Conservation (phyloP, 129 eudicot genomes). For the Dittrichia graveolens region DNA sequence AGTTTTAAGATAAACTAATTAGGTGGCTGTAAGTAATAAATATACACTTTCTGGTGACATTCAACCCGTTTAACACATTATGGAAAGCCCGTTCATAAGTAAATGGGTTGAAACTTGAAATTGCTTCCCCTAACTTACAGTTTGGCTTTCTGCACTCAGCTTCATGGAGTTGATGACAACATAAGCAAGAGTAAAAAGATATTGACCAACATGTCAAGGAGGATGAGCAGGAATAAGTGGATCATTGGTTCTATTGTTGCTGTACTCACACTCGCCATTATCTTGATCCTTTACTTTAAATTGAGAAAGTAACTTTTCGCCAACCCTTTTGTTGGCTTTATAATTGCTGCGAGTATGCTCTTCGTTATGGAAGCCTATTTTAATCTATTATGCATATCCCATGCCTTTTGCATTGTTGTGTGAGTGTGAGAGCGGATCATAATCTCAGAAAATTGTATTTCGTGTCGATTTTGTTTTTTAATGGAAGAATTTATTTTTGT, state of each 20-base stretch:
- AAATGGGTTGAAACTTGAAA: neutral
- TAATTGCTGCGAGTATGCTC: constrained; percentile 32
- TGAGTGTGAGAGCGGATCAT: constrained; percentile 18
- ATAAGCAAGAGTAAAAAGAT: constrained; percentile 59
- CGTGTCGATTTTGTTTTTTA: constrained; percentile 7
- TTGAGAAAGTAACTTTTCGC: constrained; percentile 26
- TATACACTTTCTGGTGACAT: neutral
- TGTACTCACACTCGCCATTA: constrained; percentile 50
- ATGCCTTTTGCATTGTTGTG: constrained; percentile 15
- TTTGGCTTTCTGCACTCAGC: neutral
- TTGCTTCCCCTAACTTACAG: neutral
- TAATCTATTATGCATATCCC: no score
- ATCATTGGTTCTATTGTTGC: constrained; percentile 48
- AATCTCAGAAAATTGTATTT: constrained; percentile 12
- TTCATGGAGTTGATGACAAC: constrained; percentile 52
- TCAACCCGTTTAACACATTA: neutral
- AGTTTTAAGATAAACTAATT: no score
- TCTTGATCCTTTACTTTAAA: constrained; percentile 59
- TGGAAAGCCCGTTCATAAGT: neutral
- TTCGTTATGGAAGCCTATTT: constrained; percentile 3
- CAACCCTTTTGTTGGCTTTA: constrained; percentile 10
- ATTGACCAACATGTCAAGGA: constrained; percentile 54
- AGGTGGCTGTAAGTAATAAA: no score
- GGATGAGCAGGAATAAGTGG: constrained; percentile 68
- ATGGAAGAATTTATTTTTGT: constrained; percentile 24